Conservation (phyloP, 192 early-diverging fungal species). For the Entophlyctis luteolus region DNA sequence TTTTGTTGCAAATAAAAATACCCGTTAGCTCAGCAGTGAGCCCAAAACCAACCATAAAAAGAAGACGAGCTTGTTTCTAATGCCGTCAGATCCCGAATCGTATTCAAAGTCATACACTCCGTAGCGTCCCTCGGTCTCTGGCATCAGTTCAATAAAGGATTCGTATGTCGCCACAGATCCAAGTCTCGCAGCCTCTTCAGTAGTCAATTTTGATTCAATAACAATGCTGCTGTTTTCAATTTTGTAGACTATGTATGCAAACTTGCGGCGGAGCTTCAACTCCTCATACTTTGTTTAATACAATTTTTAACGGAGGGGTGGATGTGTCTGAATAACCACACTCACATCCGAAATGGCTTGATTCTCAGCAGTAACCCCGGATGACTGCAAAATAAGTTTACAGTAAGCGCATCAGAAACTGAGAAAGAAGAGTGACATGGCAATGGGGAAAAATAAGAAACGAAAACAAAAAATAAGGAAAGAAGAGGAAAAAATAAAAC, state of each 20-base stretch:
- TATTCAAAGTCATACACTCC: conserved; percentile 77
- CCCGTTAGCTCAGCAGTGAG: not conserved
- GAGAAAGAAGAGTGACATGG: too few relatives aligned
- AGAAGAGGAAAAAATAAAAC: too few relatives aligned
- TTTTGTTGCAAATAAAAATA: too few relatives aligned
- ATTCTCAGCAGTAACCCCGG: conserved; percentile 9
- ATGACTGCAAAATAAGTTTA: too few relatives aligned
- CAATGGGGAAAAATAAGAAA: too few relatives aligned
- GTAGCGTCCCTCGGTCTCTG: conserved; percentile 38
- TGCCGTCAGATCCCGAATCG: conserved; percentile 57
- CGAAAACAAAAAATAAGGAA: too few relatives aligned
- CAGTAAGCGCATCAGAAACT: too few relatives aligned
- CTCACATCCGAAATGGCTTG: not conserved
- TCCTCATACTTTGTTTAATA: conserved; percentile 49
- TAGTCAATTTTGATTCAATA: conserved; percentile 38
- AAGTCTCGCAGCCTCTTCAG: conserved; percentile 31
- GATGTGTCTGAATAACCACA: too few relatives aligned
- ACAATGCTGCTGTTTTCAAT: conserved; percentile 66
- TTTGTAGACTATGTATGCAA: conserved; percentile 77
- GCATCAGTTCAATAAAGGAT: conserved; percentile 61
- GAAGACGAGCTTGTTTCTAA: conserved; percentile 85
- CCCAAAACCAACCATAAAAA: conserved; percentile 64
- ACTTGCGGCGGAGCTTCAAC: conserved; percentile 67
- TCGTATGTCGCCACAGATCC: conserved; percentile 50
- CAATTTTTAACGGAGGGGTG: not conserved